phyloP scores from a whole-genome alignment of 495 filamentous ascomycete genomes.

The Viridothelium virens region DNA sequence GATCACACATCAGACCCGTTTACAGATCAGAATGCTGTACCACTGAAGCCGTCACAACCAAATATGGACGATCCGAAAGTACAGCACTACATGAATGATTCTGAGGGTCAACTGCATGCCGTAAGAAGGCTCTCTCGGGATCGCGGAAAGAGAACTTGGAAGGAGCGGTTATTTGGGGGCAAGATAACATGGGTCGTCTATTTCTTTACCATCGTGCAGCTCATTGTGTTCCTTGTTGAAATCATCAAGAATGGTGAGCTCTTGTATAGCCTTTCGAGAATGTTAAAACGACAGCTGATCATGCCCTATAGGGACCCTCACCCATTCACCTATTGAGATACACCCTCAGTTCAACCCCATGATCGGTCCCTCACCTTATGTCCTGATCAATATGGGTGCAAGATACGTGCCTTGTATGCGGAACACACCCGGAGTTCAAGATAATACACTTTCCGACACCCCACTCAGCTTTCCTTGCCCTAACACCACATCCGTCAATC shows the following conservation, averaged over 20 bases:
- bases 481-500: conserved; percentile 53
- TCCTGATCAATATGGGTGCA: conserved; percentile 95
- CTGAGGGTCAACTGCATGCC: conserved; percentile 34
- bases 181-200: conserved; percentile 78
- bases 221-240: conserved; percentile 85
- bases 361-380: conserved; percentile 84
- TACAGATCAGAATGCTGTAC: conserved; percentile 62
- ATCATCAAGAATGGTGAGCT: conserved; percentile 69
- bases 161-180: conserved; percentile 48
- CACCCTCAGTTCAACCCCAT: conserved; percentile 87
- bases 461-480: conserved; percentile 64
- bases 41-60: conserved; percentile 35
- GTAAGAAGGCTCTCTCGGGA: conserved; percentile 41
- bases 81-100: conserved; percentile 28
- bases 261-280: no score
- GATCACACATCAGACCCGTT: conserved; percentile 42
- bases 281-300: conserved; percentile 21
- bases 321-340: conserved; percentile 72
- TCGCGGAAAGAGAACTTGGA: conserved; percentile 35
- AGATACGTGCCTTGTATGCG: conserved; percentile 94
- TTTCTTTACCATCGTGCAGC: conserved; percentile 65
- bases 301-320: conserved; percentile 46
- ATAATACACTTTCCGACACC: conserved; percentile 37
- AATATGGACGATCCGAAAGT: conserved; percentile 28
- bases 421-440: conserved; percentile 58